Evolutionary conservation across 176 grass and related monocot species (phyloP).

Genomic region (Lolium multiflorum): DNA sequence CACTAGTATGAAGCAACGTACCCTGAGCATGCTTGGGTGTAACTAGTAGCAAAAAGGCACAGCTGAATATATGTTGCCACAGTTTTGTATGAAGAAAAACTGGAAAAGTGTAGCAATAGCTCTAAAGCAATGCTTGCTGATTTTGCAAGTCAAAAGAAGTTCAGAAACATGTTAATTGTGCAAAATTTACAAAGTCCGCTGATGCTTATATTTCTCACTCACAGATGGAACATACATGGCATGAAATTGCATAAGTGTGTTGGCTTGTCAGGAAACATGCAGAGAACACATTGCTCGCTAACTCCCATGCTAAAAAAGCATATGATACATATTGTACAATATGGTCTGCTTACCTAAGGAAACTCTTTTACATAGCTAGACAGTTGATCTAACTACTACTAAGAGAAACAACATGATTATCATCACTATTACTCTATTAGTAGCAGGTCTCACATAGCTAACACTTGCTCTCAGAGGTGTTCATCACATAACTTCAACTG

Average conservation of each 20-base stretch:
- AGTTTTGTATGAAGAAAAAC: conserved; percentile 21
- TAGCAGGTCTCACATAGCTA: conserved; percentile 1
- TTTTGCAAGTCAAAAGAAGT: neutral
- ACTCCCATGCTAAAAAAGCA: conserved; percentile 20
- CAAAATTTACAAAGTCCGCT: neutral
- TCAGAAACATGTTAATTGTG: neutral
- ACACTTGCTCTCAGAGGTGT: neutral
- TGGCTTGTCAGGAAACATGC: neutral
- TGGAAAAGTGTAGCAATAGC: neutral
- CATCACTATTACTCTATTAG: conserved; percentile 15
- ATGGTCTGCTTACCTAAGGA: neutral
- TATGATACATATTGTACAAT: neutral
- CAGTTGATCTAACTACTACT: neutral
- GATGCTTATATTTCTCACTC: neutral
- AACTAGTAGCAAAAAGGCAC: neutral
- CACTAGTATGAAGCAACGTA: neutral
- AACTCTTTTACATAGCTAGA: conserved; percentile 24
- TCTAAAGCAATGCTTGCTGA: neutral
- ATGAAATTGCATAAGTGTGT: neutral
- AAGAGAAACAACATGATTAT: conserved; percentile 37
- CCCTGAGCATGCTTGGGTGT: conserved; percentile 20
- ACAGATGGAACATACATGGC: neutral
- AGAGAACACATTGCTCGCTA: conserved; percentile 4
- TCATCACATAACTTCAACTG: neutral
- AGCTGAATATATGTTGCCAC: conserved; percentile 27